phyloP scores from a whole-genome alignment of 2,329 filamentous ascomycete genomes.

The Blastomyces parvus region DNA sequence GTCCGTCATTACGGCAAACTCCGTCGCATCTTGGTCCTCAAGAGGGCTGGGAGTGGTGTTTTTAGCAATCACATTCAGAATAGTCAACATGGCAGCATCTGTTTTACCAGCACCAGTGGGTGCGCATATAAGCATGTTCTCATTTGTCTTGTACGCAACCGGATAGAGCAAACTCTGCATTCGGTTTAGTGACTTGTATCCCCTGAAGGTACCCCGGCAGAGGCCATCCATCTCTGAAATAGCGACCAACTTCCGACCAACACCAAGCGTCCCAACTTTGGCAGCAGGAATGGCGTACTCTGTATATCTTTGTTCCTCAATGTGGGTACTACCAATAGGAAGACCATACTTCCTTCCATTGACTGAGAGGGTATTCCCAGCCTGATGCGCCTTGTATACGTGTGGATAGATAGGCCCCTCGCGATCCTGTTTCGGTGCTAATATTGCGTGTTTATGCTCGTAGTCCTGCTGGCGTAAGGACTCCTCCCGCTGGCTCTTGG shows the following conservation, averaged over 20 bases:
- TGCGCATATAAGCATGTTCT: slow-evolving; percentile 98
- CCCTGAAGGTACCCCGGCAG: slow-evolving; percentile 83
- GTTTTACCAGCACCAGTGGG: slow-evolving; percentile 98
- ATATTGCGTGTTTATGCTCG: slow-evolving; percentile 67
- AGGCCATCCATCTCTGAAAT: slow-evolving; percentile 81
- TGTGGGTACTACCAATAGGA: slow-evolving; percentile 62
- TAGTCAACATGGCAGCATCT: slow-evolving; percentile 93
- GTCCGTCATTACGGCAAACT: slow-evolving; percentile 73
- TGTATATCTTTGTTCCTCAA: slow-evolving; percentile 70
- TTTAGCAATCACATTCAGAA: slow-evolving; percentile 81
- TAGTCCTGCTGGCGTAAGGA: slow-evolving; percentile 65
- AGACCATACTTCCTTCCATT: slow-evolving; percentile 75
- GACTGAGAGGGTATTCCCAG: slow-evolving; percentile 74
- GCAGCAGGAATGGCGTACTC: slow-evolving; percentile 81
- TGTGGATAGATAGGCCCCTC: slow-evolving; percentile 77
- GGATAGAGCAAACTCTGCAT: slow-evolving; percentile 98
- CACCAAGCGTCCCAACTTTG: slow-evolving; percentile 63
- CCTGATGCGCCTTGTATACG: slow-evolving; percentile 74
- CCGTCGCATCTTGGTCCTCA: slow-evolving; percentile 60
- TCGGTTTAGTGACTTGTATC: slow-evolving; percentile 85
- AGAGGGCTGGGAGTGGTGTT: slow-evolving; percentile 72
- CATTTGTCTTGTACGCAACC: slow-evolving; percentile 87
- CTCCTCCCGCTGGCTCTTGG: slow-evolving; percentile 67
- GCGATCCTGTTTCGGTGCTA: slow-evolving; percentile 62
- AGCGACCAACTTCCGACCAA: slow-evolving; percentile 63